Base-by-base conservation (phyloP, 257 asterid genomes). In the Petunia secreta region DNA sequence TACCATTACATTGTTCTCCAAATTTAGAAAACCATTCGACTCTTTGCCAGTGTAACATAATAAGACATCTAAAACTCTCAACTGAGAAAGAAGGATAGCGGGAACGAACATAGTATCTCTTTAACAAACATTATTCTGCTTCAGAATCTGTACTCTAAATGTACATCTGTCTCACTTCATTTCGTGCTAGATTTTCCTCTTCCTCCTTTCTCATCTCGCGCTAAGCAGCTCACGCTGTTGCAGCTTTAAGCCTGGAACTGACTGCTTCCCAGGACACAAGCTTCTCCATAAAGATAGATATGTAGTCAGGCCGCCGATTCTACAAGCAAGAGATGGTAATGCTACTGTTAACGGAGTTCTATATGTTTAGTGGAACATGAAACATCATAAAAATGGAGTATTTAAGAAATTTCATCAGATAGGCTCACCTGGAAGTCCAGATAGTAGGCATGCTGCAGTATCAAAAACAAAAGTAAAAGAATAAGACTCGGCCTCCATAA, bases 211-310 rank as follows among this genome's bases (percentile, higher is more conserved):
- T 91, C 75, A 53, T 57, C 79, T 92, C 97, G 68, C 89, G 87
- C 87, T 85, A 91, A 2, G 83, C 88, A 60, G 90, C 93, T 82
- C 80, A 84, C 57, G 90, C 90, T 82, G 86, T 88, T 9, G 97
- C 98, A 63, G 88, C 88, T 85, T 92, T 95, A 14, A 93, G 97
- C 90, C 98, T 88, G 66, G 88, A 82, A 87, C 92, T 85, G 50
- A 92, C 97, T 3, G 95, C 93, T 52, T 95, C 91, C 99, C 99
- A 95, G 60, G 97, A 95, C 62, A 93, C 91, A 37, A 95, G 98
- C 84, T 93, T 91, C 90, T 91, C 96, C 97, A 93, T 81, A 76
- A 93, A 92, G 63, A 85, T 85, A 2, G 99, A 88, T 80, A 92
- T 87, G 66, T 93, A 93, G 75, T 93, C 97, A 0, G 95, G 92